Conservation (phyloP, 2,329 filamentous ascomycete genomes). For the Nothophoma quercina region DNA sequence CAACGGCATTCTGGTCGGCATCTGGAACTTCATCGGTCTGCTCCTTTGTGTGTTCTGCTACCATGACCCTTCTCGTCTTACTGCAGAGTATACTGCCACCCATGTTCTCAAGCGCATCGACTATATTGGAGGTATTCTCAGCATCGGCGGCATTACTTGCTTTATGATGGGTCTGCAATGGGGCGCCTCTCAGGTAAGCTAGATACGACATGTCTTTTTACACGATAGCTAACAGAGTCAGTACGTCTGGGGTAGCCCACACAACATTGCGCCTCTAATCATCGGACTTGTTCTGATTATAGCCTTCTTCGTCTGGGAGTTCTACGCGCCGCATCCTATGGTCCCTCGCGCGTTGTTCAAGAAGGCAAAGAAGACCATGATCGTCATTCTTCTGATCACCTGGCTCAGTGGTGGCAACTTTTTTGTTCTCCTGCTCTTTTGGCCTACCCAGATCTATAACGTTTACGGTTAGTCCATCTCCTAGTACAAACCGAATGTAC, state of each 20-base stretch:
- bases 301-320: conserved; percentile 61
- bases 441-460: conserved; percentile 45
- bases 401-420: conserved; percentile 46
- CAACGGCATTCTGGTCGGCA: conserved; percentile 60
- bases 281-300: conserved; percentile 59
- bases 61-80: conserved; percentile 50
- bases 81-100: conserved; percentile 49
- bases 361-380: conserved; percentile 42
- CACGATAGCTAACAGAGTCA: conserved; percentile 55
- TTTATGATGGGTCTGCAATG: conserved; percentile 52
- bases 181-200: conserved; percentile 44
- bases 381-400: conserved; percentile 44
- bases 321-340: conserved; percentile 54
- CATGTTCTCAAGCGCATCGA: conserved; percentile 42
- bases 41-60: conserved; percentile 57
- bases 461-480: conserved; percentile 35
- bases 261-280: conserved; percentile 63
- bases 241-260: conserved; percentile 63
- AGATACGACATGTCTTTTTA: conserved; percentile 15
- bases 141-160: conserved; percentile 39
- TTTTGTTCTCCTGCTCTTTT: conserved; percentile 46
- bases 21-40: conserved; percentile 63
- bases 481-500: not conserved
- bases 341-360: conserved; percentile 48
- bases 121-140: conserved; percentile 42